Evolutionary conservation across 495 filamentous ascomycete genomes (phyloP).

Genomic region (Penicillium robsamsonii): DNA sequence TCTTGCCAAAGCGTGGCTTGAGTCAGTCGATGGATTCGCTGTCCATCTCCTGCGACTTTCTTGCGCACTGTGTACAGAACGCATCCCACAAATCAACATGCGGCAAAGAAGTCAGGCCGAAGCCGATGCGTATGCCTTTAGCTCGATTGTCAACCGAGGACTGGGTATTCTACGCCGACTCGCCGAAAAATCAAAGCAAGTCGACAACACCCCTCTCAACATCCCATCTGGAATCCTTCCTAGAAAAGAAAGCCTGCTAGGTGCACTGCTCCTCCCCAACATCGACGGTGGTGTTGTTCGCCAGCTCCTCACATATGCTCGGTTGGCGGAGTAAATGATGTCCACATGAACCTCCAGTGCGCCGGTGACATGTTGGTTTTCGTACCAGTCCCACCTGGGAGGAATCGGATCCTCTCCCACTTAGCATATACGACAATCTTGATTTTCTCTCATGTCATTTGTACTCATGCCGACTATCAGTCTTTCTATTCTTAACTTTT

Average conservation of each 20-base stretch:
- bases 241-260: conserved; percentile 66
- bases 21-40: conserved; percentile 81
- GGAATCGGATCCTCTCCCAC: conserved; percentile 14
- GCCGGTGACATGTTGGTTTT: not conserved
- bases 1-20: conserved; percentile 79
- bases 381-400: conserved; percentile 15
- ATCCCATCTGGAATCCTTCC: conserved; percentile 67
- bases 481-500: conserved; percentile 16
- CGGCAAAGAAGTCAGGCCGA: conserved; percentile 42
- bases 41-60: conserved; percentile 72
- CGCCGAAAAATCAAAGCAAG: conserved; percentile 68
- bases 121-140: conserved; percentile 45
- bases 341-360: not conserved
- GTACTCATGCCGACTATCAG: conserved; percentile 30
- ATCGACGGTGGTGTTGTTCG: conserved; percentile 61
- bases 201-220: conserved; percentile 42
- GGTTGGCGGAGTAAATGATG: conserved; percentile 50
- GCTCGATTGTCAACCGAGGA: conserved; percentile 64
- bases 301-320: conserved; percentile 70
- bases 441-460: conserved; percentile 34
- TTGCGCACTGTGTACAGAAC: conserved; percentile 63
- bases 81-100: conserved; percentile 37
- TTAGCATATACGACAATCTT: conserved; percentile 27
- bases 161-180: conserved; percentile 67
- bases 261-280: conserved; percentile 61